Evolutionary conservation across 2,329 filamentous ascomycete species (phyloP).

Genomic region (Tolypocladium cylindrosporum): DNA sequence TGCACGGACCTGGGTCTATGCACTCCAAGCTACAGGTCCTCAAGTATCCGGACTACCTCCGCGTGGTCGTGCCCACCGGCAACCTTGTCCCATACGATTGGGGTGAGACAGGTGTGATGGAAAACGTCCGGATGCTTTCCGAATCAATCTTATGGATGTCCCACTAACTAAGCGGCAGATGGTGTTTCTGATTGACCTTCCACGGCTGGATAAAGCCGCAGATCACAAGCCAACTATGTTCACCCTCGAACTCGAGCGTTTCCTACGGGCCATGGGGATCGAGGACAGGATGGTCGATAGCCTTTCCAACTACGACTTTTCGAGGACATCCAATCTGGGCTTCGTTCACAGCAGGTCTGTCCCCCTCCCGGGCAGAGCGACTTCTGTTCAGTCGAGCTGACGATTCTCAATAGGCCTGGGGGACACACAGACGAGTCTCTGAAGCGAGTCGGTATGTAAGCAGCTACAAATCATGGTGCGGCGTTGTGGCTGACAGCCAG

Average conservation of each 20-base stretch:
- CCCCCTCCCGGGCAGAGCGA: neutral
- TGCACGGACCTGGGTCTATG: conserved; percentile 69
- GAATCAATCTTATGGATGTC: neutral
- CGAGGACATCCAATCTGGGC: conserved; percentile 56
- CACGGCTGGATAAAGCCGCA: conserved; percentile 37
- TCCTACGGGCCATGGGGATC: conserved; percentile 57
- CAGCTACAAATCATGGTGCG: conserved; percentile 3
- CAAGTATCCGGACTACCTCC: conserved; percentile 63
- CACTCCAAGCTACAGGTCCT: conserved; percentile 91
- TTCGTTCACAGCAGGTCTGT: conserved; percentile 81
- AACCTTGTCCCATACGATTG: conserved; percentile 83
- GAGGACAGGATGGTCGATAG: conserved; percentile 56
- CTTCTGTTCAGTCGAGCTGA: conserved; percentile 5
- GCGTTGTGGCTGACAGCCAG: conserved; percentile 4
- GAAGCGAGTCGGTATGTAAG: conserved; percentile 16
- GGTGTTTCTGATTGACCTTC: conserved; percentile 88
- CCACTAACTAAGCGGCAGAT: conserved; percentile 33
- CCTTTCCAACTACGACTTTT: conserved; percentile 72
- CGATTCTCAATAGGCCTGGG: conserved; percentile 21
- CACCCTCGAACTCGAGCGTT: conserved; percentile 59
- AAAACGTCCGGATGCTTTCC: conserved; percentile 52
- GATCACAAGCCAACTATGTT: conserved; percentile 38
- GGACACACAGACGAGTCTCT: conserved; percentile 18
- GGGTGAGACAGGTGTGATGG: conserved; percentile 76
- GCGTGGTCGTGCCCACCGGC: conserved; percentile 77